Conservation (phyloP, 768 basidiomycete genomes). For the Sistotremastrum suecicum region DNA sequence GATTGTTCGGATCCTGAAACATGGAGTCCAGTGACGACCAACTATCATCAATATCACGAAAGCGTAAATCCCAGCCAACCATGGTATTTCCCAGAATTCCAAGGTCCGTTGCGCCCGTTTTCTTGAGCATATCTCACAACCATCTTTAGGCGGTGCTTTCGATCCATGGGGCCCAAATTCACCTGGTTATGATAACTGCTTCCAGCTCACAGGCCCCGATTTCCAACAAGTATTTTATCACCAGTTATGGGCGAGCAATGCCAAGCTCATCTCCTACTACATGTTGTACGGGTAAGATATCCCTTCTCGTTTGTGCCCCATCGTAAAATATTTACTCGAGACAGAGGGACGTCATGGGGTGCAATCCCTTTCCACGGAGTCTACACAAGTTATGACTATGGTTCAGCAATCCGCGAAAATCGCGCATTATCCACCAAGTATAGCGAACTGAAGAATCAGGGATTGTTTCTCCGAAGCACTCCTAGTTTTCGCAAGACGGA, state of each 20-base stretch:
- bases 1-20: constrained; percentile 60
- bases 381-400: constrained; percentile 71
- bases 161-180: constrained; percentile 72
- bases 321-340: background rate
- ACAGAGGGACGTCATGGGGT: constrained; percentile 77
- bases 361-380: constrained; percentile 68
- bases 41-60: constrained; percentile 52
- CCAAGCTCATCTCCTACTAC: constrained; percentile 72
- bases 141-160: constrained; percentile 65
- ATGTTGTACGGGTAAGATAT: constrained; percentile 60
- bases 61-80: constrained; percentile 35
- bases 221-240: constrained; percentile 73
- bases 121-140: constrained; percentile 7
- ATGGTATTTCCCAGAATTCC: constrained; percentile 58
- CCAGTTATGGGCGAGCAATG: constrained; percentile 67
- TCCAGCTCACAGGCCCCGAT: constrained; percentile 50
- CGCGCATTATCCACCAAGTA: constrained; percentile 54
- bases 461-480: constrained; percentile 64
- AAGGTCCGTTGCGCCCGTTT: background rate
- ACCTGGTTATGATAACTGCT: constrained; percentile 58
- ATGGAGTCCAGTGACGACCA: constrained; percentile 52
- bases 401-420: constrained; percentile 35
- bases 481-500: constrained; percentile 72
- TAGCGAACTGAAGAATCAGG: constrained; percentile 66
- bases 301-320: background rate